Evolutionary conservation across 2,329 filamentous ascomycete genomes (phyloP), one percentile per base, ranked within the genome.

Genomic region (Albophoma yamanashiensis): DNA sequence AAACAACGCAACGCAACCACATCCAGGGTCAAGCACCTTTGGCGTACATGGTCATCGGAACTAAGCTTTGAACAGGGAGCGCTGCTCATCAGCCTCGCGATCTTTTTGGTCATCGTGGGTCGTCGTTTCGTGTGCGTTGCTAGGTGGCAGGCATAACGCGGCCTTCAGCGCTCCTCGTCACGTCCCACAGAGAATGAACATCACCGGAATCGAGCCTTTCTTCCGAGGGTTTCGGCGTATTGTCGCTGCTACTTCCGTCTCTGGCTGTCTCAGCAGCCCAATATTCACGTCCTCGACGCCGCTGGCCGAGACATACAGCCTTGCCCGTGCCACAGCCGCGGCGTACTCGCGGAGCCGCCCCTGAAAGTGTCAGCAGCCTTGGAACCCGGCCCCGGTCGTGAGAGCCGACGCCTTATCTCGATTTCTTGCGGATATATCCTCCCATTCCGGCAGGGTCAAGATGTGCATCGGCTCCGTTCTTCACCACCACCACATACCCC

Each of bases 381-480:
- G n/a, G 50, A 34, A 5, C 20, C 9, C 31, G 9, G 20, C 9
- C 9, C 50, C 31, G 14, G 27, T 12, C 17, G 50, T 53, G 50
- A 36, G 11, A 53, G 11, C 31, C 14, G 31, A 53, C 50, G 50
- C 50, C 31, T 22, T 36, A 14, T 2, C 20, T 53, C 31, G 9
- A 20, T 36, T 36, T 25, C 50, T 53, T 20, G 12, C 50, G 11
- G 8, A 36, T 20, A 15, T 4, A 6, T 15, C 15, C 4, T 27
- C 36, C n/a, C 36, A 40, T 20, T 6, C 22, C 17, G 38, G 47
- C 7, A 20, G 34, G 27, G 31, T 4, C 20, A 58, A 53, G 47
- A 83, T 83, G 81, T 82, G 80, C 64, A 75, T 72, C 62, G 78
- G 76, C 69, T 77, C 78, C 63, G 78, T 78, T 65, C 71, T 80